A percentile compares a stretch with the other conserved stretches of the same genome.
phyloP scores from a whole-genome alignment of 441 rosid species.

The Euphorbia celastroides region DNA sequence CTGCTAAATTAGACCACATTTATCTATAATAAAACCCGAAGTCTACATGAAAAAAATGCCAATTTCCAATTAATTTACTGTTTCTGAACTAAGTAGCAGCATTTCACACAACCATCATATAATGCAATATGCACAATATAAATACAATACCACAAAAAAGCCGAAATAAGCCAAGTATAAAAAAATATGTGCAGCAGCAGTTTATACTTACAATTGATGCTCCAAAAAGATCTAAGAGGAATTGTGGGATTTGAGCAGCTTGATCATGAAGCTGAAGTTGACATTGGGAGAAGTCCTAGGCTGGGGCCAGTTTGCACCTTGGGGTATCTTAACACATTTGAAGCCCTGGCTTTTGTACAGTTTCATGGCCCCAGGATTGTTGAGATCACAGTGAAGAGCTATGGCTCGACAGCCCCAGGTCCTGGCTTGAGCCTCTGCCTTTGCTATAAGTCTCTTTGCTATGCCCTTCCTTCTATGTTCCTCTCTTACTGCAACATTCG shows the following conservation, averaged over 20 bases:
- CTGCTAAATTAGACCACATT: too few relatives aligned
- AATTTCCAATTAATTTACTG: too few relatives aligned
- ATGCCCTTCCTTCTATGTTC: constrained; percentile 68
- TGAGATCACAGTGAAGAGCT: constrained; percentile 78
- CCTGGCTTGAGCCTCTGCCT: constrained; percentile 80
- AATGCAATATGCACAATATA: too few relatives aligned
- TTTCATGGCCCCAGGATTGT: constrained; percentile 58
- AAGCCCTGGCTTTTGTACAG: constrained; percentile 73
- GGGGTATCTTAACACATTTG: constrained; percentile 62
- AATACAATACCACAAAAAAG: too few relatives aligned
- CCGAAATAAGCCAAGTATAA: too few relatives aligned
- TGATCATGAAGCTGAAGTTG: constrained; percentile 82
- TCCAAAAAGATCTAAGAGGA: constrained; percentile 7
- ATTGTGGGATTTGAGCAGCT: constrained; percentile 49
- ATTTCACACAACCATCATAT: too few relatives aligned
- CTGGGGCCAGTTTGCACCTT: constrained; percentile 81
- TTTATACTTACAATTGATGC: neutral
- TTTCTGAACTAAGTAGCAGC: too few relatives aligned
- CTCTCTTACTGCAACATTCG: constrained; percentile 85
- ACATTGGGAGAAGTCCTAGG: constrained; percentile 65
- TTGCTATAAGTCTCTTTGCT: constrained; percentile 66
- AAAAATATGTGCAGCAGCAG: constrained; percentile 7
- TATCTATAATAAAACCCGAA: too few relatives aligned
- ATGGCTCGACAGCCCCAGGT: constrained; percentile 83
- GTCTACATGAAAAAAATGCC: too few relatives aligned